A percentile compares a stretch with the other conserved stretches of the same genome.
Conservation (phyloP, 805 yeast species). For the Tetrapisispora taiwanensis region DNA sequence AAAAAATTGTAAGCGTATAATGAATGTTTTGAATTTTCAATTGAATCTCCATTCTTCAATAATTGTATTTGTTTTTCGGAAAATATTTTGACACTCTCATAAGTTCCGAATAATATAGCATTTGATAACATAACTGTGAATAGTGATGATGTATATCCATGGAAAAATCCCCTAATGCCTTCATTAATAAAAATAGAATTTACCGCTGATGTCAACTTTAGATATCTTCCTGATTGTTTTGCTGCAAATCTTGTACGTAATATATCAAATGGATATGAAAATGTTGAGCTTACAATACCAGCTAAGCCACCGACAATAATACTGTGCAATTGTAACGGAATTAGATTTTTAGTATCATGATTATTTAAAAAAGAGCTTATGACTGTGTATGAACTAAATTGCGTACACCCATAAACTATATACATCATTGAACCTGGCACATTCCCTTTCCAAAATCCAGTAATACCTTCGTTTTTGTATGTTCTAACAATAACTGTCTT, state of each 20-base stretch:
- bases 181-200: slow-evolving; percentile 29
- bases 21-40: not conserved
- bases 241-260: slow-evolving; percentile 80
- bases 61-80: slow-evolving; percentile 24
- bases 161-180: slow-evolving; percentile 39
- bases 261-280: slow-evolving; percentile 86
- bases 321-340: slow-evolving; percentile 27
- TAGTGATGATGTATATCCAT: slow-evolving; percentile 42
- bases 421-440: slow-evolving; percentile 86
- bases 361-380: slow-evolving; percentile 34
- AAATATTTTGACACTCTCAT: slow-evolving; percentile 35
- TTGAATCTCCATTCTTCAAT: not conserved
- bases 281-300: slow-evolving; percentile 61
- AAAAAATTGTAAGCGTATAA: slow-evolving; percentile 9
- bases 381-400: slow-evolving; percentile 62
- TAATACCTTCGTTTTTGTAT: slow-evolving; percentile 52
- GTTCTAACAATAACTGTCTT: slow-evolving; percentile 35
- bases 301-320: slow-evolving; percentile 63
- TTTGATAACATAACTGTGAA: slow-evolving; percentile 59
- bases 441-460: slow-evolving; percentile 92
- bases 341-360: not conserved
- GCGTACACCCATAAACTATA: slow-evolving; percentile 72
- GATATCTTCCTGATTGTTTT: slow-evolving; percentile 29
- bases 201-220: slow-evolving; percentile 21
- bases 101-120: slow-evolving; percentile 66